These are phyloP conservation scores for Zymoseptoria pseudotritici DNA, from an alignment of 2,329 filamentous ascomycete genomes.

Conservation along the genomic window DNA sequence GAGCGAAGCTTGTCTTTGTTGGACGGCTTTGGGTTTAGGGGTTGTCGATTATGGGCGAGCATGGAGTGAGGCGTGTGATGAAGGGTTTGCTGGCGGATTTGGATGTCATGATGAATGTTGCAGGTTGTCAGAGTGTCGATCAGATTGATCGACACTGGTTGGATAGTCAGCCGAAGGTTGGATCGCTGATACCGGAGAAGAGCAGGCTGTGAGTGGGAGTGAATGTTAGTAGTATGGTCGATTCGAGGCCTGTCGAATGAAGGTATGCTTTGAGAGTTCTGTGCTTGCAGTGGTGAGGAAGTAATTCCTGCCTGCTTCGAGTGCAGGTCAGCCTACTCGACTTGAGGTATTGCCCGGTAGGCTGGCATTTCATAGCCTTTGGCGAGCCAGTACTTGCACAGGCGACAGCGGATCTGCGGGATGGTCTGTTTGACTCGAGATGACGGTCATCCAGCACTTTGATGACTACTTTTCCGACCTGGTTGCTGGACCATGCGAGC, in stretches of 20 bases:
- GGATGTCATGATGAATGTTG: constrained; percentile 55
- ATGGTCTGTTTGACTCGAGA: too few relatives aligned
- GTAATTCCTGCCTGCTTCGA: too few relatives aligned
- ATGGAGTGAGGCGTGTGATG: constrained; percentile 55
- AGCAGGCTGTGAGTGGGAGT: constrained; percentile 14
- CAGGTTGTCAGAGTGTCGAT: constrained; percentile 46
- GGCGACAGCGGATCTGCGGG: too few relatives aligned
- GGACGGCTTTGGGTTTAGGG: constrained; percentile 56
- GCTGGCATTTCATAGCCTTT: too few relatives aligned
- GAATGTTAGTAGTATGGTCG: not conserved
- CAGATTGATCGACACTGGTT: constrained; percentile 42
- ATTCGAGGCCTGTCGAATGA: too few relatives aligned
- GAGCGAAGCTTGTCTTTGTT: constrained; percentile 56
- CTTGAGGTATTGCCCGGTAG: too few relatives aligned
- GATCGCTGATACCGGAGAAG: constrained; percentile 20
- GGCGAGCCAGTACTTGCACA: too few relatives aligned
- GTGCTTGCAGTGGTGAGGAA: too few relatives aligned
- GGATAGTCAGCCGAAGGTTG: constrained; percentile 21
- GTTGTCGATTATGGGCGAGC: constrained; percentile 52
- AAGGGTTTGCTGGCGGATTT: constrained; percentile 55
- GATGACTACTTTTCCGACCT: not conserved
- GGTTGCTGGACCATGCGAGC: not conserved
- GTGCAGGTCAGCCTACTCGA: too few relatives aligned
- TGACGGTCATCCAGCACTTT: too few relatives aligned
- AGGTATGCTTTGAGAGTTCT: not conserved